A percentile compares a stretch with the other conserved stretches of the same genome.
These are phyloP conservation scores for Apiospora koreana DNA, from an alignment of 2,329 filamentous ascomycete species.

Conservation along the genomic window DNA sequence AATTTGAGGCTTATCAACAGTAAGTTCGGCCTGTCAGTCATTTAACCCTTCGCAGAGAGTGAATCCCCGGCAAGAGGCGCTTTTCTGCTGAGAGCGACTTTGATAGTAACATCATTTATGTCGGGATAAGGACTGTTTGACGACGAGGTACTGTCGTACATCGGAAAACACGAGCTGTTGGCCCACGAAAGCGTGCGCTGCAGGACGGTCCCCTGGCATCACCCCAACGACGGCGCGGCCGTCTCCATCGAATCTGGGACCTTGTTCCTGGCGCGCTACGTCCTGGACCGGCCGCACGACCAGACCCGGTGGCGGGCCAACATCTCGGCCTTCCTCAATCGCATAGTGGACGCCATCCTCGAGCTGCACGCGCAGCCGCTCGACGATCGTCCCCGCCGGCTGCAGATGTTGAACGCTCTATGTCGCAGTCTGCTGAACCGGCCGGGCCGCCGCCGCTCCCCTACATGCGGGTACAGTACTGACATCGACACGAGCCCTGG, in stretches of 20 bases:
- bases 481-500: no score
- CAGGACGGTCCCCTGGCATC: neutral
- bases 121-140: neutral
- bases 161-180: neutral
- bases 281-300: neutral
- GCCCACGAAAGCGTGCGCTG: neutral
- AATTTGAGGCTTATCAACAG: neutral
- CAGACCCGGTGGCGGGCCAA: neutral
- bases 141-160: neutral
- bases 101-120: no score
- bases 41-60: no score
- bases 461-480: accelerated
- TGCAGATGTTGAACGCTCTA: neutral
- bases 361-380: neutral
- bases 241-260: neutral
- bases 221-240: neutral
- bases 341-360: neutral
- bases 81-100: no score
- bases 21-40: neutral
- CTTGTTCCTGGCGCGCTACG: neutral
- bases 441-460: neutral
- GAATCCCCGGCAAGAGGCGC: no score
- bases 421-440: neutral
- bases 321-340: neutral
- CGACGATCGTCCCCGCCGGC: neutral